These are phyloP conservation scores for Coemansia sp. DNA, from an alignment of 192 early-diverging fungal species.

Conservation along the genomic window DNA sequence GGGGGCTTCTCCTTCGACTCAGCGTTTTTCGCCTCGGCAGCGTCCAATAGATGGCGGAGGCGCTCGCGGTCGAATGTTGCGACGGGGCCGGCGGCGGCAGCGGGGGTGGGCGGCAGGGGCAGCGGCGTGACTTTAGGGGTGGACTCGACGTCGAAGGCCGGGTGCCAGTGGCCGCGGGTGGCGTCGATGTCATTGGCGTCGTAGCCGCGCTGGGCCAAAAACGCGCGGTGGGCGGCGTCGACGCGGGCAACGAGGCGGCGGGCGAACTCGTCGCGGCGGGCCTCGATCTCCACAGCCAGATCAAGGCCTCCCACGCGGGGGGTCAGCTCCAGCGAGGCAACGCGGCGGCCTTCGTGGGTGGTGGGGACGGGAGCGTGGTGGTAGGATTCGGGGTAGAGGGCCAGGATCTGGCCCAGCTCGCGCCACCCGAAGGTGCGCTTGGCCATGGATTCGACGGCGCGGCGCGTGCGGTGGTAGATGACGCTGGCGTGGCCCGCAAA, in stretches of 20 bases:
- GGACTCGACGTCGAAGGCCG: constrained; percentile 35
- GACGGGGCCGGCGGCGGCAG: constrained; percentile 4
- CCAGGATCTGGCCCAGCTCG: constrained; percentile 56
- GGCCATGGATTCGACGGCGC: constrained; percentile 56
- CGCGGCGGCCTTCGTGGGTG: constrained; percentile 21
- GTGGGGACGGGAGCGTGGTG: constrained; percentile 18
- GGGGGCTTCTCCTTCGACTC: background rate
- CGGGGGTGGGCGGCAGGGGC: constrained; percentile 21
- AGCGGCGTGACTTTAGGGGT: constrained; percentile 19
- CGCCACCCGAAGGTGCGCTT: constrained; percentile 54
- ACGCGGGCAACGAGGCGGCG: constrained; percentile 12
- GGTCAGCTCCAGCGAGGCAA: constrained; percentile 41
- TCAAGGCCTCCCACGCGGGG: constrained; percentile 16
- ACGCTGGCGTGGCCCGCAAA: constrained; percentile 34
- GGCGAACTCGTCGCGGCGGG: constrained; percentile 20
- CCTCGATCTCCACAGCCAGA: constrained; percentile 39
- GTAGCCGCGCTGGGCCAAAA: constrained; percentile 25
- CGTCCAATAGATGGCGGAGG: constrained; percentile 37
- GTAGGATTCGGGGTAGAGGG: constrained; percentile 57
- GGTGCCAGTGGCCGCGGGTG: constrained; percentile 19
- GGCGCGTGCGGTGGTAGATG: constrained; percentile 54
- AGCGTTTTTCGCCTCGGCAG: background rate
- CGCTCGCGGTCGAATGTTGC: constrained; percentile 30
- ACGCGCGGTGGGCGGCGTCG: constrained; percentile 19
- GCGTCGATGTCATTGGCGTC: background rate